Base-by-base conservation (phyloP, 768 basidiomycete genomes). In the Lepiota brunneoincarnata region DNA sequence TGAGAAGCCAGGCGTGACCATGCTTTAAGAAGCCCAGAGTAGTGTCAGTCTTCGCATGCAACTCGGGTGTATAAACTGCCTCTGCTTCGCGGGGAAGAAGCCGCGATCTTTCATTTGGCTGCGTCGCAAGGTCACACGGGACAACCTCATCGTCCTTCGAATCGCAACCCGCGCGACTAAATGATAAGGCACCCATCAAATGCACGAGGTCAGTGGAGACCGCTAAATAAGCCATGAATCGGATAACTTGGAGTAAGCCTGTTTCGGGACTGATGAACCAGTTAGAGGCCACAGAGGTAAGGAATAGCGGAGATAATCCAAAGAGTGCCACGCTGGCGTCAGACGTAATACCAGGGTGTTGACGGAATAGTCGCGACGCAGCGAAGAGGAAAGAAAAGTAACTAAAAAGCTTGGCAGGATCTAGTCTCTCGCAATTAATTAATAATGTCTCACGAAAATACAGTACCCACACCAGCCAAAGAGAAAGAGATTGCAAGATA, bases 331-430 rank as follows among this genome's bases (percentile, higher is more conserved):
- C 83, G 63, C 78, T 85, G 9, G 73, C 69, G 3, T 87, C 91
- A 1, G 86, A 77, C 10, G 87, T 82, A 21, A 84, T 67, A 17
- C 88, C 88, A 41, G 81, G 79, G 58, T 85, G 80, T 4, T 71
- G 63, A 6, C 87, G 84, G 57, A 91, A 91, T 39, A 72, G 75
- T 68, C 82, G 84, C 2, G 88, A 85, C 0, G 90, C 89, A 9
- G 87, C 77, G 65, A 93, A 91, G 12, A 92, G 67, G 6, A 82
- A 78, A 0, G 88, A 87, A 60, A 92, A 91, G 59, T 84, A 90
- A 23, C 77, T 77, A 52, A 14, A 55, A 47, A 35, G 40, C 21
- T 43, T n/a, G 51, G 26, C 36, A n/a, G n/a, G 18, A 23, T 31
- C 49, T 24, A 39, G 28, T 54, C 11, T 2, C 17, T 12, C 2